Percentiles rank a stretch among this genome's conserved stretches.
Conservation (phyloP, 352 stramenopile species). For the Phytophthora vignae region DNA sequence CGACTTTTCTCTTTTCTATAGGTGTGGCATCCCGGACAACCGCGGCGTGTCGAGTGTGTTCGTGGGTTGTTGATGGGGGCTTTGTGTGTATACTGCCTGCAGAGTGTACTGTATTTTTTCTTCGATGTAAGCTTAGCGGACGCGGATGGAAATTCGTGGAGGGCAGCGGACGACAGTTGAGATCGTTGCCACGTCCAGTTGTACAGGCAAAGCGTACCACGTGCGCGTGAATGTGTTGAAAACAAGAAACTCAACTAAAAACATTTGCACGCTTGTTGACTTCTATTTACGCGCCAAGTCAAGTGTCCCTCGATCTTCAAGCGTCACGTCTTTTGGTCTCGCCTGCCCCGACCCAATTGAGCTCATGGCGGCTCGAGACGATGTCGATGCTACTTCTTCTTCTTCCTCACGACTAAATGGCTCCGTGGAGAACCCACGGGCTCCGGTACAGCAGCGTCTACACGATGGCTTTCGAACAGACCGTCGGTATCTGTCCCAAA, state of each 20-base stretch:
- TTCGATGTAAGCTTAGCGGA: constrained; percentile 23
- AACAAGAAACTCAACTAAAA: not conserved
- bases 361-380: constrained; percentile 17
- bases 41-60: not conserved
- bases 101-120: constrained; percentile 19
- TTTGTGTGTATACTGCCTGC: constrained; percentile 14
- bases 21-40: constrained; percentile 6
- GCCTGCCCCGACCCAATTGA: not conserved
- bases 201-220: constrained; percentile 12
- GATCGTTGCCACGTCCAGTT: not conserved
- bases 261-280: too few species aligned
- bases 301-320: constrained; percentile 21
- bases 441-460: constrained; percentile 49
- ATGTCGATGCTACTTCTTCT: not conserved
- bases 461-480: constrained; percentile 61
- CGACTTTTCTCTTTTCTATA: constrained; percentile 17
- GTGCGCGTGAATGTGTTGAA: constrained; percentile 16
- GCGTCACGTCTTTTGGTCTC: constrained; percentile 14
- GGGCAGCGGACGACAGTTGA: not conserved
- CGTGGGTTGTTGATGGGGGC: not conserved
- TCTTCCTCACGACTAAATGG: not conserved
- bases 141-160: constrained; percentile 4
- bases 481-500: constrained; percentile 54
- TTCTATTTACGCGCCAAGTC: constrained; percentile 13
- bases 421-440: constrained; percentile 11